Evolutionary conservation across 257 asterid species (phyloP).

Genomic region (Henckelia pumila): DNA sequence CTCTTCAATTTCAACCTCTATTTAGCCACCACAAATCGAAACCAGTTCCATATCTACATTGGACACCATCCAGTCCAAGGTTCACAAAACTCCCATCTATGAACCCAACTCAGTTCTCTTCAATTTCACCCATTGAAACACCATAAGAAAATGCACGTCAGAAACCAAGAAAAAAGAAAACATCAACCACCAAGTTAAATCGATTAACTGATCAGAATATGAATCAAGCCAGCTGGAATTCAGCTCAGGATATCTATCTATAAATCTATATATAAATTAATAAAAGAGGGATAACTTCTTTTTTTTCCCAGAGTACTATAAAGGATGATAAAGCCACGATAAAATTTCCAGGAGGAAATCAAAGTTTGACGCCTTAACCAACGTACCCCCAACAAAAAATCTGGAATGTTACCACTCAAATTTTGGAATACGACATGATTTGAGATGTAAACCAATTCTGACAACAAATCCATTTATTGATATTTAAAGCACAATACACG

Average conservation of each 20-base stretch:
- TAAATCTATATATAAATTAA: neutral
- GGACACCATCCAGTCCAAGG: constrained; percentile 8
- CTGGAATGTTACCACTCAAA: constrained; percentile 23
- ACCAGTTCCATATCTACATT: constrained; percentile 23
- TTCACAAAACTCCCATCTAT: constrained; percentile 12
- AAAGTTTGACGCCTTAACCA: constrained; percentile 41
- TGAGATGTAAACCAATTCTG: constrained; percentile 22
- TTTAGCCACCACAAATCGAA: constrained; percentile 21
- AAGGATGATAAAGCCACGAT: constrained; percentile 18
- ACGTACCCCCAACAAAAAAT: constrained; percentile 33
- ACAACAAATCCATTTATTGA: constrained; percentile 20
- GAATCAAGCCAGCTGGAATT: constrained; percentile 1
- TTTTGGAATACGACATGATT: constrained; percentile 27
- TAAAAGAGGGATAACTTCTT: constrained; percentile 8
- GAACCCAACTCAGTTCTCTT: constrained; percentile 21
- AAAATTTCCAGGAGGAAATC: constrained; percentile 25
- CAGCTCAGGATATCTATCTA: neutral
- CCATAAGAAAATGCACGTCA: constrained; percentile 24
- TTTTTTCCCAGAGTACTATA: constrained; percentile 8
- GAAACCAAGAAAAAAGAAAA: neutral
- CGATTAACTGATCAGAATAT: constrained; percentile 2
- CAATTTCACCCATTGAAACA: constrained; percentile 5
- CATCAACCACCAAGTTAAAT: constrained; percentile 10
- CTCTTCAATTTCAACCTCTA: constrained; percentile 11
- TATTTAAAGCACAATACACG: constrained; percentile 27